These are phyloP conservation scores for Casuarina cunninghamiana DNA, from an alignment of 306 rosid species.

Conservation along the genomic window DNA sequence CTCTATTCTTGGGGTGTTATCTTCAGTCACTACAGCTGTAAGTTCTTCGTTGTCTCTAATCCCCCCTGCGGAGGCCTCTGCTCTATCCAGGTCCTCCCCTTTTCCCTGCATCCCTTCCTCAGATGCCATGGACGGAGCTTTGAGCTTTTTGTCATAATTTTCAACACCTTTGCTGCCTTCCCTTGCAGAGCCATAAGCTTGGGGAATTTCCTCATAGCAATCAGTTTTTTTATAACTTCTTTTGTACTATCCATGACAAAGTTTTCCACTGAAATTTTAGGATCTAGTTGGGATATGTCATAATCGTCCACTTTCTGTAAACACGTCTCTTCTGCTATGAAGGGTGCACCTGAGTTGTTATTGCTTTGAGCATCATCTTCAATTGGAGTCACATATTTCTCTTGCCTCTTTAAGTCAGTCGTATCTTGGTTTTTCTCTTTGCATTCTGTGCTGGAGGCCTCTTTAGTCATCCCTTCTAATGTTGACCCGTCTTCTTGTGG, in stretches of 20 bases:
- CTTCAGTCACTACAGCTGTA: background rate
- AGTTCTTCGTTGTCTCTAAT: conserved; percentile 10
- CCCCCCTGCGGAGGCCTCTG: conserved; percentile 15
- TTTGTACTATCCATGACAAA: conserved; percentile 14
- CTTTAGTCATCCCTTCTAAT: conserved; percentile 14
- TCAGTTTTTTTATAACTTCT: conserved; percentile 13
- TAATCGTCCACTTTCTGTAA: conserved; percentile 9
- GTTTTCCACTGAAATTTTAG: conserved; percentile 4
- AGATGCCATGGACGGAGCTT: background rate
- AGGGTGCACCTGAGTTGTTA: background rate
- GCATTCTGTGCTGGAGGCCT: conserved; percentile 5
- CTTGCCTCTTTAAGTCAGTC: conserved; percentile 12
- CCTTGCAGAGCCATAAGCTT: conserved; percentile 2
- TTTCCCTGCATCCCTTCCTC: background rate
- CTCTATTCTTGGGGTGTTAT: conserved; percentile 7
- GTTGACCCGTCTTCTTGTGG: conserved; percentile 15
- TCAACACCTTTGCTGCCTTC: background rate
- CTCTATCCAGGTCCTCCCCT: conserved; percentile 10
- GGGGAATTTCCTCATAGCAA: background rate
- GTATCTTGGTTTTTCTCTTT: conserved; percentile 18
- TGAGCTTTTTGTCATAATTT: background rate
- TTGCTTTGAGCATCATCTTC: conserved; percentile 6
- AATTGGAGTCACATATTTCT: conserved; percentile 14
- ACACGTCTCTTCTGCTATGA: background rate
- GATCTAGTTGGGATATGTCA: conserved; percentile 7